A percentile compares a stretch with the other conserved stretches of the same genome.
Conservation (phyloP, 495 filamentous ascomycete genomes). For the Polyplosphaeria fusca region DNA sequence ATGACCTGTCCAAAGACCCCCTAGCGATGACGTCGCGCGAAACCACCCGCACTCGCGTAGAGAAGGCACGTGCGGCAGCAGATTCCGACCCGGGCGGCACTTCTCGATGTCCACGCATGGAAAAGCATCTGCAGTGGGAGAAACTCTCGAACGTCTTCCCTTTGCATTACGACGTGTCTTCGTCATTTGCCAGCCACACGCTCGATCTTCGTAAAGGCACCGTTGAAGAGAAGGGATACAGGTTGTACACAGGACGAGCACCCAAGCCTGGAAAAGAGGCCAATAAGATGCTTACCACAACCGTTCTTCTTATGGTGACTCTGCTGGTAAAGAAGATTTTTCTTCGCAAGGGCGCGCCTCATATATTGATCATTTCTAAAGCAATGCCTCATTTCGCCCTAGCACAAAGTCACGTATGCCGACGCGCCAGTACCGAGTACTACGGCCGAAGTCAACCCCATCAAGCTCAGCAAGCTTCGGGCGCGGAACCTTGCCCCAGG, state of each 20-base stretch:
- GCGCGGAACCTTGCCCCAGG: too few species aligned
- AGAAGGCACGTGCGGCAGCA: background rate
- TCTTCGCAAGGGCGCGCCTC: too few species aligned
- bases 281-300: background rate
- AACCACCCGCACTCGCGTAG: background rate
- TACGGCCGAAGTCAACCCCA: too few species aligned
- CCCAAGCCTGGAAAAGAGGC: background rate
- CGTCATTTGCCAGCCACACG: background rate
- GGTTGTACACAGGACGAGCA: background rate
- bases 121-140: background rate
- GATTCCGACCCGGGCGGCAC: background rate
- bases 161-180: background rate
- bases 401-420: background rate
- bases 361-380: background rate
- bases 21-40: conserved; percentile 4
- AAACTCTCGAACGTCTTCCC: background rate
- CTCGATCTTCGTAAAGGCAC: background rate
- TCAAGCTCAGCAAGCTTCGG: too few species aligned
- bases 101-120: background rate
- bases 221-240: background rate
- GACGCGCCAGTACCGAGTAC: too few species aligned
- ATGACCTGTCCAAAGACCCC: background rate
- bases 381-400: background rate
- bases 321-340: too few species aligned
- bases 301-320: background rate